Base-by-base conservation (phyloP, 78 protist species). In the Planoprotostelium fungivorum region DNA sequence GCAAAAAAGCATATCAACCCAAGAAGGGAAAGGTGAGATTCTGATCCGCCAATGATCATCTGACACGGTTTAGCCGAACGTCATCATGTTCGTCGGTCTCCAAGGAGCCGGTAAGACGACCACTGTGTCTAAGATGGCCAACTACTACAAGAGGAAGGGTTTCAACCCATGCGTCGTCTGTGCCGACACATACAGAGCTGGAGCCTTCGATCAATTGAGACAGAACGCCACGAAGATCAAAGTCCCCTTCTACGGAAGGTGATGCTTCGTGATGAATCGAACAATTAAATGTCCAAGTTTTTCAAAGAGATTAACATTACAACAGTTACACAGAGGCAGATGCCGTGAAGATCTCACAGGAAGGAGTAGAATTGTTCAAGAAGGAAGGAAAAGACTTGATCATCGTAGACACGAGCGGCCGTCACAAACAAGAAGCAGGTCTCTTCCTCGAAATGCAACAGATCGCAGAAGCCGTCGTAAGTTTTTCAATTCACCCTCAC, bases 81-180 rank as follows among this genome's bases (percentile, higher is more conserved):
- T 99, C 29, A 87, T 99, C 86, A 98, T 99, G 99, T 97, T 99
- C 88, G 99, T 99, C 9, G 99, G 99, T 35, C 96, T 99, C 37
- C 99, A 91, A 85, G 96, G 96, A 63, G 92, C 93, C 0, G 96
- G 96, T 87, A 94, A 94, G 39, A 94, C 96, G 0, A 94, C 96
- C 31, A 86, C 95, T 29, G 96, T 88, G 25, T 85, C 97, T 0
- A 96, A 98, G 94, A 93, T 94, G 88, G 99, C 99, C 10, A 35
- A 85, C 87, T 92, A 94, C 94, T 98, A 98, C 94, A 88, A 94
- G 96, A 37, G 95, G 36, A 97, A 97, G 89, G 99, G 99, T 1
- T 98, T 95, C 95, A 95, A 90, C 83, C 88, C 93, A 9, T 96
- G 96, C 0, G 91, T 99, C 36, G 97, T 99, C 29, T 99, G 99